A percentile compares a stretch with the other conserved stretches of the same genome.
phyloP scores from a whole-genome alignment of 1,284 basidiomycete genomes.

The Sporisorium exsertum region DNA sequence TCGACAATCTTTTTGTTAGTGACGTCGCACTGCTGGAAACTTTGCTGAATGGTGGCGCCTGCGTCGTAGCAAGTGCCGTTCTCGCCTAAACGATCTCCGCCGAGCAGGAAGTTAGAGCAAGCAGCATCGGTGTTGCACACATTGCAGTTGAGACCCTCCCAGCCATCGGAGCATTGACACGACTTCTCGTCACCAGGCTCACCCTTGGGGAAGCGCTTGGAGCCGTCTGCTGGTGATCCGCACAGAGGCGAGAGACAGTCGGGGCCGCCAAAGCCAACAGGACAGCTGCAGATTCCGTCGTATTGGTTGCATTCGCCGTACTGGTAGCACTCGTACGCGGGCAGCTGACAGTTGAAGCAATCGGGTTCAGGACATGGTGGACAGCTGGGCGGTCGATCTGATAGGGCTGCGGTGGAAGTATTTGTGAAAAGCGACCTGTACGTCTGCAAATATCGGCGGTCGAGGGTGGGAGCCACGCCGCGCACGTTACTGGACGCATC shows the following conservation, averaged over 20 bases:
- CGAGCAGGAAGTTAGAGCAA: conserved; percentile 50
- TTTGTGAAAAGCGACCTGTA: conserved; percentile 39
- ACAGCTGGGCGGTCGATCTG: conserved; percentile 39
- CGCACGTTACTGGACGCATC: conserved; percentile 15
- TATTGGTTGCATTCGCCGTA: conserved; percentile 86
- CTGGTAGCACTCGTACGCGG: conserved; percentile 58
- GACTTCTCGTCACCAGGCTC: conserved; percentile 70
- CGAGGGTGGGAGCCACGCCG: conserved; percentile 21
- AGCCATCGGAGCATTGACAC: conserved; percentile 92
- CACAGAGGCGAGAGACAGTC: conserved; percentile 83
- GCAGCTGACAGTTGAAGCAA: conserved; percentile 64
- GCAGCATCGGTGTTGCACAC: conserved; percentile 47
- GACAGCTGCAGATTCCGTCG: conserved; percentile 90
- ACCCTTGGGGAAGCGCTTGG: conserved; percentile 75
- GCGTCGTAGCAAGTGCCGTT: conserved; percentile 95
- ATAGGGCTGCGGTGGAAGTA: neutral
- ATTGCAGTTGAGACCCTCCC: conserved; percentile 90
- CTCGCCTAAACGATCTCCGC: conserved; percentile 65
- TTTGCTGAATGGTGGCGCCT: conserved; percentile 88
- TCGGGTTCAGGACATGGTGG: conserved; percentile 54
- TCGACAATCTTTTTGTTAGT: conserved; percentile 89
- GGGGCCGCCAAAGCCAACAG: conserved; percentile 88
- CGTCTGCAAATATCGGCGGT: conserved; percentile 24
- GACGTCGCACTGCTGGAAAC: conserved; percentile 97
- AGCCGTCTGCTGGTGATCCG: conserved; percentile 89